Conservation (phyloP, 148 eudicot genomes). For the Rhododendron vialii region DNA sequence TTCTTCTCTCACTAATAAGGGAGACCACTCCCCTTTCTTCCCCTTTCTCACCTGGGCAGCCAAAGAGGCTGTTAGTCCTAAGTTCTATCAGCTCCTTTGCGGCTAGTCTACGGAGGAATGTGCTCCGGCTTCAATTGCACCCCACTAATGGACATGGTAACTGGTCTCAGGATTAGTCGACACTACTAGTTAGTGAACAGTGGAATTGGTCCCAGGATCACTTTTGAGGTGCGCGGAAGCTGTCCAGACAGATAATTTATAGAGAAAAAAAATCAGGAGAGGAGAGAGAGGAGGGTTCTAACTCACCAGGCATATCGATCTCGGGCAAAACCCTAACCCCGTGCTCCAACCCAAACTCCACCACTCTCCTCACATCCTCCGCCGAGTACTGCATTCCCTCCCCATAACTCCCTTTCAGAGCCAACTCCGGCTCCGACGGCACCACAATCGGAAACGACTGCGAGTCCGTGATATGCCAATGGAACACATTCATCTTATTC, state of each 20-base stretch:
- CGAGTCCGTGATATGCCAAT: constrained; percentile 92
- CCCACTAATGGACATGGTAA: not conserved
- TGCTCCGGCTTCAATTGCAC: too few species aligned
- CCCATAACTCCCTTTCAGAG: constrained; percentile 64
- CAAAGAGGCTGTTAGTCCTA: not conserved
- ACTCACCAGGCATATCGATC: constrained; percentile 84
- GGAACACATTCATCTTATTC: constrained; percentile 88
- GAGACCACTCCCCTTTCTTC: too few species aligned
- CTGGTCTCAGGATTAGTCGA: not conserved
- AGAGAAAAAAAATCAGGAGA: not conserved
- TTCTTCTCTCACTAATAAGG: too few species aligned
- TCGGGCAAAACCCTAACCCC: constrained; percentile 92
- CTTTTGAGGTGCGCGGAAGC: not conserved
- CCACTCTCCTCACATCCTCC: constrained; percentile 57
- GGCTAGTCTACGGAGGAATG: too few species aligned
- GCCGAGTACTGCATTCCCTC: constrained; percentile 56
- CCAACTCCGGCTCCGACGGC: constrained; percentile 63
- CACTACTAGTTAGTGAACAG: too few species aligned
- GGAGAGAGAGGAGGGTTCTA: not conserved
- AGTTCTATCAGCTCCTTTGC: not conserved
- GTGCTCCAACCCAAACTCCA: constrained; percentile 68
- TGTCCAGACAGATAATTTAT: not conserved
- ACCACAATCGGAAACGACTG: constrained; percentile 82
- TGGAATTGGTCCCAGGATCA: too few species aligned
- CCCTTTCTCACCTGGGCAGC: too few species aligned